phyloP scores from a whole-genome alignment of 1,284 basidiomycete species.

The Clitocybe nebularis region DNA sequence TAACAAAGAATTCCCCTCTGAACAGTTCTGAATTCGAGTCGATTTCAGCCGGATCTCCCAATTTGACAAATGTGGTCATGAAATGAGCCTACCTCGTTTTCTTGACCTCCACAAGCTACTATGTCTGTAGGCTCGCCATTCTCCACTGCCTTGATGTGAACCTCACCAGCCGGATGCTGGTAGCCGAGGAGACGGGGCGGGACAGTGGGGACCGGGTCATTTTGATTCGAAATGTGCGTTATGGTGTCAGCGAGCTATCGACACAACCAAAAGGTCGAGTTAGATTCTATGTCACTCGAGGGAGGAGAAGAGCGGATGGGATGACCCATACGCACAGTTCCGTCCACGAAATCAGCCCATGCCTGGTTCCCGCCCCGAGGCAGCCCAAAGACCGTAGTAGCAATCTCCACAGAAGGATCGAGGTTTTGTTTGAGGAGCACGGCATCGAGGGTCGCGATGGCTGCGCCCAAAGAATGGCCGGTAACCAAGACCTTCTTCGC shows the following conservation, averaged over 20 bases:
- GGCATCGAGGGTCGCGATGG: conserved; percentile 41
- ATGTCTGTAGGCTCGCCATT: conserved; percentile 18
- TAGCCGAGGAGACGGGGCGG: conserved; percentile 31
- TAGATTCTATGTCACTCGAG: no score
- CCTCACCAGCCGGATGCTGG: conserved; percentile 29
- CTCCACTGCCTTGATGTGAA: conserved; percentile 32
- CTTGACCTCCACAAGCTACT: conserved; percentile 19
- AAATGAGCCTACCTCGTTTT: conserved; percentile 15
- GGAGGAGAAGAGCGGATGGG: background rate
- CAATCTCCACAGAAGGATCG: conserved; percentile 30
- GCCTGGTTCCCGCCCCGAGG: conserved; percentile 41
- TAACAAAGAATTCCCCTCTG: conserved; percentile 15
- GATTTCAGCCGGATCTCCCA: no score
- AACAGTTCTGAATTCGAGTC: conserved; percentile 18
- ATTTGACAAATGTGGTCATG: no score
- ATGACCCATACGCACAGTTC: conserved; percentile 18
- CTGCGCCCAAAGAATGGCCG: conserved; percentile 39
- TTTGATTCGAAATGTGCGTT: conserved; percentile 31
- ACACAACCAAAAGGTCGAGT: no score
- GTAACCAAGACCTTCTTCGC: conserved; percentile 37
- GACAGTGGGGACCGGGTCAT: conserved; percentile 34
- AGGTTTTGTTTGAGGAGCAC: conserved; percentile 37
- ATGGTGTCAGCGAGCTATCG: conserved; percentile 26
- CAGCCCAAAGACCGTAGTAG: conserved; percentile 38
- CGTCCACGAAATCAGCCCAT: conserved; percentile 42